phyloP scores from a whole-genome alignment of 2,329 filamentous ascomycete genomes.

The Falciphora oryzae region DNA sequence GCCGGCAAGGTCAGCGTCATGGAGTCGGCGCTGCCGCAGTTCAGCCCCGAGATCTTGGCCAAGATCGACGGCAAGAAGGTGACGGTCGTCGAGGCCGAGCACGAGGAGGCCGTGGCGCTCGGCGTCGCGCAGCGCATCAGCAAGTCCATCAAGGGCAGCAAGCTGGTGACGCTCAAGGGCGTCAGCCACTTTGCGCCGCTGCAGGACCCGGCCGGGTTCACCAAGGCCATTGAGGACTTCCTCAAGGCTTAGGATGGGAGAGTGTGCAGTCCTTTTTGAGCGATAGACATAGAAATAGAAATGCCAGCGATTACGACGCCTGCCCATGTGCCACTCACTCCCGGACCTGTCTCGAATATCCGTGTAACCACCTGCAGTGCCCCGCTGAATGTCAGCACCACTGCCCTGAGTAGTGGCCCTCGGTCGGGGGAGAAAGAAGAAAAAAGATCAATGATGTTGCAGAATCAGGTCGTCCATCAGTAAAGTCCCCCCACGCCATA shows the following conservation, averaged over 20 bases:
- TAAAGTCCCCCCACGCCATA: no score
- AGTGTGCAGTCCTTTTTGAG: not conserved
- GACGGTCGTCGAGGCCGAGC: slow-evolving; percentile 23
- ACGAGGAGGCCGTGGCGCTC: slow-evolving; percentile 33
- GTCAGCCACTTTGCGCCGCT: slow-evolving; percentile 39
- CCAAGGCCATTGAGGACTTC: slow-evolving; percentile 25
- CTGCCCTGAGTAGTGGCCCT: no score
- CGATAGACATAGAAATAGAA: not conserved
- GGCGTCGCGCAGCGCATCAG: slow-evolving; percentile 29
- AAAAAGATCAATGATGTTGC: no score
- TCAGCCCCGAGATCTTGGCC: slow-evolving; percentile 17
- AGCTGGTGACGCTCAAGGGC: slow-evolving; percentile 26
- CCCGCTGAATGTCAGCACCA: no score
- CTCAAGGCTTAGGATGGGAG: slow-evolving; percentile 13
- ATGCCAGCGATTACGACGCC: not conserved
- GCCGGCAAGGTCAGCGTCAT: slow-evolving; percentile 22
- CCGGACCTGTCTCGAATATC: no score
- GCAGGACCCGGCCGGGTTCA: slow-evolving; percentile 32
- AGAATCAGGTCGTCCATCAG: no score
- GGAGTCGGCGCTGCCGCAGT: slow-evolving; percentile 27
- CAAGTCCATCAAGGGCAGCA: slow-evolving; percentile 30
- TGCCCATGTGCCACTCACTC: no score
- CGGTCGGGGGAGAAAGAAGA: no score
- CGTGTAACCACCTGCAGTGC: no score
- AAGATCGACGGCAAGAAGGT: slow-evolving; percentile 23